These are phyloP conservation scores for Cetraspora pellucida DNA, from an alignment of 192 early-diverging fungal species.

Conservation along the genomic window DNA sequence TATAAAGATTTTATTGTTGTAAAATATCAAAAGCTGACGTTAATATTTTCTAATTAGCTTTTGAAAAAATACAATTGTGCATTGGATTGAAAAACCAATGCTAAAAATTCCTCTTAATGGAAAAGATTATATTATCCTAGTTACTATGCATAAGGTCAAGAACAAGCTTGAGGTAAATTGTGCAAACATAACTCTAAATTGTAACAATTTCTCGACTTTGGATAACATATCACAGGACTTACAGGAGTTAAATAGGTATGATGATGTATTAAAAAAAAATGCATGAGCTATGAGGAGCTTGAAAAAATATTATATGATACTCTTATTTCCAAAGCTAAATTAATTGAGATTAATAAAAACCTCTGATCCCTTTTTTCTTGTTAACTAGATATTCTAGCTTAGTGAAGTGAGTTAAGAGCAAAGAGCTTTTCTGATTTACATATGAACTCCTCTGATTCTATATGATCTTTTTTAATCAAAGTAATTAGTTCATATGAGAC, in stretches of 20 bases:
- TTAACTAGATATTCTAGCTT: neutral
- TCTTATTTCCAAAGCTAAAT: no score
- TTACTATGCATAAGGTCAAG: conserved; percentile 10
- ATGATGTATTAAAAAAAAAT: no score
- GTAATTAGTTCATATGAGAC: neutral
- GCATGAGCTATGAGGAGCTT: neutral
- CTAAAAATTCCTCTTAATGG: conserved; percentile 3
- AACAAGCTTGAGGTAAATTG: no score
- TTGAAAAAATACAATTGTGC: conserved; percentile 16
- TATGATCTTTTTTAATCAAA: neutral
- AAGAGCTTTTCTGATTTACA: neutral
- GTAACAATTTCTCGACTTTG: neutral
- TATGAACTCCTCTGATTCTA: neutral
- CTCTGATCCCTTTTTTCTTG: neutral
- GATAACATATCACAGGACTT: neutral
- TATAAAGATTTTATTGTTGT: conserved; percentile 3
- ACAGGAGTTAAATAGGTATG: neutral
- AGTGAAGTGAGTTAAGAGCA: neutral
- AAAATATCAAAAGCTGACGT: neutral
- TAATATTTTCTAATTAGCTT: conserved; percentile 13
- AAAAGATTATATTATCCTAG: conserved; percentile 9
- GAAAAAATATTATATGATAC: neutral
- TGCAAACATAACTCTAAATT: neutral
- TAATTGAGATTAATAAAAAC: no score
- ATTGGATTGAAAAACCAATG: conserved; percentile 10